Conservation (phyloP, 1,139 yeast genomes). For the Diutina ranongensis region DNA sequence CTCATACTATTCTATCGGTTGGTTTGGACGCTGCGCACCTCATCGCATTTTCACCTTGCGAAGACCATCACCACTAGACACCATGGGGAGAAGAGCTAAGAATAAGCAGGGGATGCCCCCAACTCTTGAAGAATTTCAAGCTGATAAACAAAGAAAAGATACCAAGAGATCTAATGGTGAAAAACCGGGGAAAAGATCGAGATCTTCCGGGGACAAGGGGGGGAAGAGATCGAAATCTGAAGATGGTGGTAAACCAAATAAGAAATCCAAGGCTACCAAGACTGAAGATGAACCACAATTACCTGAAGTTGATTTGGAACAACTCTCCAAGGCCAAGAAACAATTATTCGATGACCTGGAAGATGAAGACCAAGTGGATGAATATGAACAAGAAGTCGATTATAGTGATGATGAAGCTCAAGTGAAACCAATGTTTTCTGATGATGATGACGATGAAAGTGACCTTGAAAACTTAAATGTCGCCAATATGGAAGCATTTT, state of each 20-base stretch:
- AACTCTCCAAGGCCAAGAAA: slow-evolving; percentile 55
- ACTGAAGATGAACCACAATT: slow-evolving; percentile 25
- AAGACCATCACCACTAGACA: slow-evolving; percentile 11
- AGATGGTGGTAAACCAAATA: slow-evolving; percentile 15
- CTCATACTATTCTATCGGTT: no score
- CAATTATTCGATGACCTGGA: slow-evolving; percentile 68
- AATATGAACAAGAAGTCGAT: slow-evolving; percentile 28
- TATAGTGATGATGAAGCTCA: slow-evolving; percentile 47
- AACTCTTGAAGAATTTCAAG: slow-evolving; percentile 59
- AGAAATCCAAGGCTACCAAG: slow-evolving; percentile 14
- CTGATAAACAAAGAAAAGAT: slow-evolving; percentile 7
- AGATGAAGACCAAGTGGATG: slow-evolving; percentile 37
- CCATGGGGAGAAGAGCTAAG: slow-evolving; percentile 88
- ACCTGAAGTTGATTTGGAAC: slow-evolving; percentile 57
- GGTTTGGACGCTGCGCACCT: not conserved
- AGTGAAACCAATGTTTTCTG: slow-evolving; percentile 76
- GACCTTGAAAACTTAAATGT: slow-evolving; percentile 75
- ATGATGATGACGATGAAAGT: slow-evolving; percentile 60
- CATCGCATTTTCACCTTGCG: not conserved
- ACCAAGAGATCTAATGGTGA: slow-evolving; percentile 7
- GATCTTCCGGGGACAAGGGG: no score
- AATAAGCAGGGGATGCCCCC: slow-evolving; percentile 91
- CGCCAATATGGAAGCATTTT: slow-evolving; percentile 77
- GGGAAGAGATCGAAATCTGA: slow-evolving; percentile 6
- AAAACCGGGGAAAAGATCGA: no score